A percentile compares a stretch with the other conserved stretches of the same genome.
phyloP scores from a whole-genome alignment of 2,329 filamentous ascomycete species.

The Colletotrichum graminicola region DNA sequence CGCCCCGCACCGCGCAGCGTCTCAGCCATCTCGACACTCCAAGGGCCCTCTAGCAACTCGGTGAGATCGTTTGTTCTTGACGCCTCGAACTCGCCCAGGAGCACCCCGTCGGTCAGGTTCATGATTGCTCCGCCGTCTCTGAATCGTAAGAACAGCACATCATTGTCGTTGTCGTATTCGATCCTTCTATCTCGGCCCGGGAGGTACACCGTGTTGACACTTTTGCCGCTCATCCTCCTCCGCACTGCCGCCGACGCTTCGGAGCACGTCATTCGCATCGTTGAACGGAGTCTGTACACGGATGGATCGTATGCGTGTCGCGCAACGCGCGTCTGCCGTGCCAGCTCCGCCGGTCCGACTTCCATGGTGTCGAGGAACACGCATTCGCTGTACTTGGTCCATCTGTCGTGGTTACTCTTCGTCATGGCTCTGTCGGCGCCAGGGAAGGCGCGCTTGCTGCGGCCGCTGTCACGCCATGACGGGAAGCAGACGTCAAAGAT shows the following conservation, averaged over 20 bases:
- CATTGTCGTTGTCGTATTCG: slow-evolving; percentile 44
- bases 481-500: slow-evolving; percentile 49
- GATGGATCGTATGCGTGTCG: slow-evolving; percentile 31
- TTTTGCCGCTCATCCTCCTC: slow-evolving; percentile 11
- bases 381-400: slow-evolving; percentile 29
- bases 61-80: slow-evolving; percentile 33
- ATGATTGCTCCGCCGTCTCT: slow-evolving; percentile 40
- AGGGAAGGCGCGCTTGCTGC: slow-evolving; percentile 26
- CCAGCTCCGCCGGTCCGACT: slow-evolving; percentile 3
- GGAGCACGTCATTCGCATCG: slow-evolving; percentile 32
- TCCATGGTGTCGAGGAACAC: slow-evolving; percentile 38
- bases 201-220: slow-evolving; percentile 45
- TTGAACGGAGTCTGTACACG: slow-evolving; percentile 14
- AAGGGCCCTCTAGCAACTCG: slow-evolving; percentile 47
- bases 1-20: slow-evolving; percentile 45
- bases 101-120: slow-evolving; percentile 24
- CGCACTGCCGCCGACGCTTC: slow-evolving; percentile 28
- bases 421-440: slow-evolving; percentile 7
- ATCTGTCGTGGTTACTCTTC: neutral
- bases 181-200: slow-evolving; percentile 45
- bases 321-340: slow-evolving; percentile 18
- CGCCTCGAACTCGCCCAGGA: slow-evolving; percentile 33
- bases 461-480: slow-evolving; percentile 39
- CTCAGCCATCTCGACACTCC: slow-evolving; percentile 47
- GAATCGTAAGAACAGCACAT: slow-evolving; percentile 49